Evolutionary conservation across 805 yeast genomes (phyloP).

Genomic region (Soucietia sequanensis): DNA sequence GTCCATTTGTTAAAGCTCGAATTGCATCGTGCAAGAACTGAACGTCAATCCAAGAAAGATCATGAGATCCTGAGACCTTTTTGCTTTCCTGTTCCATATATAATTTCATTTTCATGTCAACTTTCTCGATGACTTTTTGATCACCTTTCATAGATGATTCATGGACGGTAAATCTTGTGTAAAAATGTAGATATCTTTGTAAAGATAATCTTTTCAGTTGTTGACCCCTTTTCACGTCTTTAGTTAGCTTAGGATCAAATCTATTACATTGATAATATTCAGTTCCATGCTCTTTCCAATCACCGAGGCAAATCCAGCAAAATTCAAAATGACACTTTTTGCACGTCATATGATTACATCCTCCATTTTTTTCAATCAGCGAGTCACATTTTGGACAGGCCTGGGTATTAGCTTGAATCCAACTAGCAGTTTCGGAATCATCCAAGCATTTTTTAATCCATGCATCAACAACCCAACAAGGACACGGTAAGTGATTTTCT

Average conservation of each 20-base stretch:
- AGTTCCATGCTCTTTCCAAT: constrained; percentile 70
- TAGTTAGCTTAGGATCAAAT: constrained; percentile 33
- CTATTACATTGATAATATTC: constrained; percentile 67
- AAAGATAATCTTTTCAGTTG: constrained; percentile 48
- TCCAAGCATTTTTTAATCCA: constrained; percentile 84
- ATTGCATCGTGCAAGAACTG: constrained; percentile 79
- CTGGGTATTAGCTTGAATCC: constrained; percentile 85
- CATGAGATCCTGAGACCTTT: constrained; percentile 19
- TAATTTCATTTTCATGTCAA: constrained; percentile 60
- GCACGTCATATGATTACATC: constrained; percentile 96
- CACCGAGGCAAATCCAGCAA: constrained; percentile 89
- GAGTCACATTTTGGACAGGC: constrained; percentile 81
- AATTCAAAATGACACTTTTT: constrained; percentile 73
- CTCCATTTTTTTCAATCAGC: constrained; percentile 89
- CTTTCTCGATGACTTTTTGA: constrained; percentile 55
- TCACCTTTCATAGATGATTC: constrained; percentile 76
- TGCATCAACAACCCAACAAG: constrained; percentile 61
- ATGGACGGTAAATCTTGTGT: constrained; percentile 71
- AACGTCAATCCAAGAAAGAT: constrained; percentile 78
- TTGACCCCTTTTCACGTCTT: constrained; percentile 40
- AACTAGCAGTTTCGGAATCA: constrained; percentile 83
- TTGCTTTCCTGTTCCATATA: constrained; percentile 59
- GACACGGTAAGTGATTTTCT: constrained; percentile 83
- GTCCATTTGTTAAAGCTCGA: constrained; percentile 58
- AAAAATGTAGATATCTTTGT: constrained; percentile 70